These are phyloP conservation scores for Plasmodium gonderi DNA, from an alignment of 169 alveolate genomes.

Conservation along the genomic window DNA sequence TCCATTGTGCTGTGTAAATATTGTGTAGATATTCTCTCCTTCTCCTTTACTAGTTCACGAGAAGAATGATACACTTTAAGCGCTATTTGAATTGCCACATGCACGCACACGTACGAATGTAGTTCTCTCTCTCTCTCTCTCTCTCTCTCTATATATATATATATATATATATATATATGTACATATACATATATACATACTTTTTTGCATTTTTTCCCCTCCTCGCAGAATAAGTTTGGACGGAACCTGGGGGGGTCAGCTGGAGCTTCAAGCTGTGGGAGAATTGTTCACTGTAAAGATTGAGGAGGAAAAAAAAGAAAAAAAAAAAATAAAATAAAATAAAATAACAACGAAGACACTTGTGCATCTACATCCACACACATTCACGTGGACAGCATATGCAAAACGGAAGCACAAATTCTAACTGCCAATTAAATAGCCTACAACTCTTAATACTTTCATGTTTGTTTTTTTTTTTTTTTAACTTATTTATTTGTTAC, in stretches of 20 bases:
- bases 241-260: conserved; percentile 67
- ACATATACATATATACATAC: background rate
- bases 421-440: too few species aligned
- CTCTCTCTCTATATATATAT: too few species aligned
- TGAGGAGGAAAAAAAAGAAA: background rate
- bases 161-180: background rate
- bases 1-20: background rate
- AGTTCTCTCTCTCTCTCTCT: too few species aligned
- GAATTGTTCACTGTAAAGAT: conserved; percentile 29
- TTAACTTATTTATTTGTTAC: background rate
- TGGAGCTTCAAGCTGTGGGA: conserved; percentile 68
- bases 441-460: too few species aligned
- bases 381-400: too few species aligned
- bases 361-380: too few species aligned
- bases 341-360: too few species aligned
- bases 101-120: too few species aligned
- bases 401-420: too few species aligned
- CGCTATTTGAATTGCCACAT: too few species aligned
- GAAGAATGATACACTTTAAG: background rate
- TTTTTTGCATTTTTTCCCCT: background rate
- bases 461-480: too few species aligned
- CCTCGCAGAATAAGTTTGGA: conserved; percentile 45
- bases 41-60: background rate
- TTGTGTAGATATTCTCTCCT: background rate
- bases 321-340: background rate